Evolutionary conservation across 2,329 filamentous ascomycete genomes (phyloP).

Genomic region (Neofusicoccum laricinum): DNA sequence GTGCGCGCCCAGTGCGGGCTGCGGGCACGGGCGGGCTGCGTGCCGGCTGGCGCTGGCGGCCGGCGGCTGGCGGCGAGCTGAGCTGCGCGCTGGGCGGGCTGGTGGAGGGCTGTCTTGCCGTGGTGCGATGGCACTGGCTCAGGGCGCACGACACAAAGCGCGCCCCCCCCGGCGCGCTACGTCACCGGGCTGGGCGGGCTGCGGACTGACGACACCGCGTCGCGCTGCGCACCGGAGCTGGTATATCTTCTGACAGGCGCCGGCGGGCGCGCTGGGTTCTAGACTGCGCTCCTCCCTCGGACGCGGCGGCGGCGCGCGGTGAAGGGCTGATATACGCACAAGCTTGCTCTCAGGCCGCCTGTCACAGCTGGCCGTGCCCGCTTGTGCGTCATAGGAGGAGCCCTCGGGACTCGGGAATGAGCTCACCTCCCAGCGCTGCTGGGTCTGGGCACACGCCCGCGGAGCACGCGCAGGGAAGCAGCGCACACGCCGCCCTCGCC

Average conservation of each 20-base stretch:
- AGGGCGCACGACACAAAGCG: background rate
- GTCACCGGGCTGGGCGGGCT: background rate
- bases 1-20: background rate
- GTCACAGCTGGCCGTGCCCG: background rate
- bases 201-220: background rate
- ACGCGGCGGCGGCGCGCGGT: background rate
- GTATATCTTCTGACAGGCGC: constrained; percentile 13
- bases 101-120: background rate
- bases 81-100: no score
- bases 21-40: no score
- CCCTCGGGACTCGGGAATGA: background rate
- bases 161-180: background rate
- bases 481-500: background rate
- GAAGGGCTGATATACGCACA: background rate
- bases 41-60: background rate
- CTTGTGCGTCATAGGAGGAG: background rate
- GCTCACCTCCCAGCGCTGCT: background rate
- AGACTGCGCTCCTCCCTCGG: constrained; percentile 1
- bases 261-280: background rate
- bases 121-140: constrained; percentile 1
- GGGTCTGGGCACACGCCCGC: background rate
- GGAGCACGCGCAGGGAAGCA: background rate
- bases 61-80: background rate
- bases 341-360: background rate
- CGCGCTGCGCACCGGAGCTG: background rate